Evolutionary conservation across 192 early-diverging fungal species (phyloP).

Genomic region (Entomortierella beljakovae): DNA sequence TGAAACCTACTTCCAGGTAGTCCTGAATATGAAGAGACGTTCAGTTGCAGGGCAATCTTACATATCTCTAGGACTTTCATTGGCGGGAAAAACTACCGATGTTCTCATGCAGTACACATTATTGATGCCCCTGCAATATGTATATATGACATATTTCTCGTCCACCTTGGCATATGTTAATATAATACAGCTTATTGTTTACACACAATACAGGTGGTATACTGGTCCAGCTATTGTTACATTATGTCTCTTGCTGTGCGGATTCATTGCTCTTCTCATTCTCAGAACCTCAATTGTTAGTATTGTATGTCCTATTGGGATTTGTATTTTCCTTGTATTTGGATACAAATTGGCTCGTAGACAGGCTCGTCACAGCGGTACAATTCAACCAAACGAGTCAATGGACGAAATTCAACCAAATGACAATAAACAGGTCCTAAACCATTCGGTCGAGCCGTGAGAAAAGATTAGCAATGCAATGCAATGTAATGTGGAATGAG

Average conservation of each 20-base stretch:
- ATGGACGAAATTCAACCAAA: too few species aligned
- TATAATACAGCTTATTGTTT: conserved; percentile 17
- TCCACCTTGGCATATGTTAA: conserved; percentile 36
- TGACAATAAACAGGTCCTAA: too few species aligned
- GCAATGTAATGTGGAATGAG: too few species aligned
- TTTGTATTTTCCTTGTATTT: not conserved
- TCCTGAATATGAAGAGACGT: conserved; percentile 35
- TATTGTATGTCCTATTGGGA: conserved; percentile 29
- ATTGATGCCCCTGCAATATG: conserved; percentile 28
- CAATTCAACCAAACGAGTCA: too few species aligned
- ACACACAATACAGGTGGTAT: conserved; percentile 10
- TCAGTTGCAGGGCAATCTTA: conserved; percentile 36
- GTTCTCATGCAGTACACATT: conserved; percentile 41
- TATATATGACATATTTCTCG: conserved; percentile 42
- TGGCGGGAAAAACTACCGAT: conserved; percentile 40
- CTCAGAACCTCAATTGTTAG: conserved; percentile 25
- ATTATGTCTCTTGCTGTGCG: conserved; percentile 22
- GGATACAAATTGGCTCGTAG: conserved; percentile 3
- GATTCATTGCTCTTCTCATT: conserved; percentile 18
- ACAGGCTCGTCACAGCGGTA: too few species aligned
- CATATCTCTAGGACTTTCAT: conserved; percentile 26
- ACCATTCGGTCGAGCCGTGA: too few species aligned
- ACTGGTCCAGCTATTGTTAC: not conserved
- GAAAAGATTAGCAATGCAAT: too few species aligned
- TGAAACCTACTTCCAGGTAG: conserved; percentile 36